Evolutionary conservation across 2,329 filamentous ascomycete species (phyloP).

Genomic region (Aspergillus japonicus): DNA sequence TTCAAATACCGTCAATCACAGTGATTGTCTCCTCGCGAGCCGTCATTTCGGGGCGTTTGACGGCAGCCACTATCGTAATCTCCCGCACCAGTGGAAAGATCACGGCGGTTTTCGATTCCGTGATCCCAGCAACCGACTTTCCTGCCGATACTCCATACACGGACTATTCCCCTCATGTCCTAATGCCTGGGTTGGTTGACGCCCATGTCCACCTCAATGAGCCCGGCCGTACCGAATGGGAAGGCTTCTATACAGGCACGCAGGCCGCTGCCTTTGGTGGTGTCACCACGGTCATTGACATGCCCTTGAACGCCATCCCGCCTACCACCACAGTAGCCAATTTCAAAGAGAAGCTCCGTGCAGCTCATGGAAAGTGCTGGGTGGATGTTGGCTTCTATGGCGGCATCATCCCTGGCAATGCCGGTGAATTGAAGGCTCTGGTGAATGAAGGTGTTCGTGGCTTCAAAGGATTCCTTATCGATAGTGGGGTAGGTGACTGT

Average conservation of each 20-base stretch:
- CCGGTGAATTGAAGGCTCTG: conserved; percentile 71
- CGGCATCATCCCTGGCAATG: conserved; percentile 88
- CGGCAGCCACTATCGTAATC: conserved; percentile 78
- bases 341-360: conserved; percentile 79
- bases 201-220: conserved; percentile 98
- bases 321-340: conserved; percentile 86
- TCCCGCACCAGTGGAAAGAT: conserved; percentile 82
- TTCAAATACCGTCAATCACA: conserved; percentile 53
- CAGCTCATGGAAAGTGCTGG: conserved; percentile 87
- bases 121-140: conserved; percentile 75
- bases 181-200: conserved; percentile 90
- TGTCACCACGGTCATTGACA: conserved; percentile 94
- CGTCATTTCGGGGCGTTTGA: conserved; percentile 73
- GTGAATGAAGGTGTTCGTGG: conserved; percentile 85
- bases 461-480: conserved; percentile 97
- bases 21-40: conserved; percentile 83
- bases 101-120: conserved; percentile 66
- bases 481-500: conserved; percentile 73
- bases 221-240: conserved; percentile 95
- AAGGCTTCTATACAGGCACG: conserved; percentile 94
- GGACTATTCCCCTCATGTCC: conserved; percentile 79
- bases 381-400: conserved; percentile 99
- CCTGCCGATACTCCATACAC: conserved; percentile 70
- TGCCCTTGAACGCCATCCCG: conserved; percentile 96
- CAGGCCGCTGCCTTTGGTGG: conserved; percentile 91